Evolutionary conservation across 441 rosid species (phyloP).

Genomic region (Corymbia calophylla): DNA sequence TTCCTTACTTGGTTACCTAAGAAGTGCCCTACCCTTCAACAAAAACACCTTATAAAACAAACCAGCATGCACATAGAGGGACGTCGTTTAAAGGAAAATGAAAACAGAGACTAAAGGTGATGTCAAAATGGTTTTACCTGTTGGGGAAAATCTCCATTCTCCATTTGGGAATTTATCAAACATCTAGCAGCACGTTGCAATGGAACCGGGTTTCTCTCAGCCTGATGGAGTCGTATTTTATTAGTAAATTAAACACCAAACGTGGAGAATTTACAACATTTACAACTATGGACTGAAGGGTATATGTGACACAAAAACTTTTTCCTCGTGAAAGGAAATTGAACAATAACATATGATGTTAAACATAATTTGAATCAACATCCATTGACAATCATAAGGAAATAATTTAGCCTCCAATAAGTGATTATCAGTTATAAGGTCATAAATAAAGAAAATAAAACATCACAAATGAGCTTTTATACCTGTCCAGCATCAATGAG

Average conservation of each 20-base stretch:
- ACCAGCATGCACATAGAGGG: neutral
- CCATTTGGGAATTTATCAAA: neutral
- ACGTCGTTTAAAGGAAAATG: neutral
- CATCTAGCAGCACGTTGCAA: neutral
- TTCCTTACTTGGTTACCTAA: neutral
- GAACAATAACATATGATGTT: neutral
- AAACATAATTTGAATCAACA: neutral
- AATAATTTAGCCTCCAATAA: neutral
- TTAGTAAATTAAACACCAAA: neutral
- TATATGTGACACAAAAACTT: neutral
- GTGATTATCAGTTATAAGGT: neutral
- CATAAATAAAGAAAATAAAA: neutral
- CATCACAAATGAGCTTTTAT: neutral
- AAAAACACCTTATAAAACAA: neutral
- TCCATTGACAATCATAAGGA: neutral
- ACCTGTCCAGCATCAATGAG: slow-evolving; percentile 24
- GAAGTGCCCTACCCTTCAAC: neutral
- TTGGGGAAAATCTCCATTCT: neutral
- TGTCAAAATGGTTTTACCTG: neutral
- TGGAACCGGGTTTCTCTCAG: neutral
- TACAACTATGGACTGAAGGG: neutral
- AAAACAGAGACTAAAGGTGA: neutral
- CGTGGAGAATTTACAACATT: neutral
- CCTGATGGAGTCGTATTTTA: neutral
- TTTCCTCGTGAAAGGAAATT: neutral